Conservation (phyloP, 352 stramenopile species). For the Plasmopara halstedii region DNA sequence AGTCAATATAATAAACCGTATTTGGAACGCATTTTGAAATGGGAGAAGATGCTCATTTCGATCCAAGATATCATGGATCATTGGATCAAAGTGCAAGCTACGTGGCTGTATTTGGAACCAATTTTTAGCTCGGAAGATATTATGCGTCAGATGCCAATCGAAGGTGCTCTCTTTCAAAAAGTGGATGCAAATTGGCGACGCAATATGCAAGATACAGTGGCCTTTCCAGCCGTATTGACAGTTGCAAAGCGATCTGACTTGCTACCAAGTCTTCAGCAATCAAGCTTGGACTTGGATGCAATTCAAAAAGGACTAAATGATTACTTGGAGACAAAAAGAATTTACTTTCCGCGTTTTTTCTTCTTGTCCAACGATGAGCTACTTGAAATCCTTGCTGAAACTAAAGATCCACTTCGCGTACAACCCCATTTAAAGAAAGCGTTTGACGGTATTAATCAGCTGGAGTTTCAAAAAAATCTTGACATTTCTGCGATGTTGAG, state of each 20-base stretch:
- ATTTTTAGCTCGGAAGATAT: constrained; percentile 93
- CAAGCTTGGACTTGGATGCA: constrained; percentile 89
- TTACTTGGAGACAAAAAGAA: constrained; percentile 87
- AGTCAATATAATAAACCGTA: constrained; percentile 92
- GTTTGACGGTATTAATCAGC: constrained; percentile 89
- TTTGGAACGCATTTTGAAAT: constrained; percentile 77
- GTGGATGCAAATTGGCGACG: constrained; percentile 84
- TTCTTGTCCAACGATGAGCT: constrained; percentile 91
- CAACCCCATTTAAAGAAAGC: constrained; percentile 92
- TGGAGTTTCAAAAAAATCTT: constrained; percentile 90
- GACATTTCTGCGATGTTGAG: constrained; percentile 90
- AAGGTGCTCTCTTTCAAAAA: constrained; percentile 81
- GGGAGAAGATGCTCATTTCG: constrained; percentile 87
- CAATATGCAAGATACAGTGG: constrained; percentile 84
- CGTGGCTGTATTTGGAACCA: constrained; percentile 90
- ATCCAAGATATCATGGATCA: constrained; percentile 92
- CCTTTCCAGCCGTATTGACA: constrained; percentile 59
- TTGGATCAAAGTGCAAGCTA: constrained; percentile 91
- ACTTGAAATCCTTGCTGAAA: constrained; percentile 89
- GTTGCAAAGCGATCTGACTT: constrained; percentile 76
- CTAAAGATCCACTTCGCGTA: constrained; percentile 91
- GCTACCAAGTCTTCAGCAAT: constrained; percentile 78
- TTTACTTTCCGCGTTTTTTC: constrained; percentile 90
- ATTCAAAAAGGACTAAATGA: constrained; percentile 93
- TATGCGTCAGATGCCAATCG: constrained; percentile 88